These are phyloP conservation scores for Mycena leptocephala DNA, from an alignment of 768 basidiomycete genomes.

Conservation along the genomic window DNA sequence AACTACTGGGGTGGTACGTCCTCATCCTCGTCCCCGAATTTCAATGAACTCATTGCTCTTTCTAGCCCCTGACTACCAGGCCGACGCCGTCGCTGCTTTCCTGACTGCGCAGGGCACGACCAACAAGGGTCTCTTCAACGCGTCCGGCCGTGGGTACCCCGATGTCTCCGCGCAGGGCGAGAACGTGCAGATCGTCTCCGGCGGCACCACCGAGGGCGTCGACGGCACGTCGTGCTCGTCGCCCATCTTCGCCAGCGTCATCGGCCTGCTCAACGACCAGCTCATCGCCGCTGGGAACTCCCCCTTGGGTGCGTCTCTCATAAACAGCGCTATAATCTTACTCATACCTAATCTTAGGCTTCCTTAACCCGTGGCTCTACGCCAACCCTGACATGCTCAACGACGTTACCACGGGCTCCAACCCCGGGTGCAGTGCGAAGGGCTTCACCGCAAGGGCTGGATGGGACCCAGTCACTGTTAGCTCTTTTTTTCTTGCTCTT, in stretches of 20 bases:
- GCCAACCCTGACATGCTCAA: conserved; percentile 41
- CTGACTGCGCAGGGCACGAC: conserved; percentile 33
- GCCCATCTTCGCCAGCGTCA: conserved; percentile 25
- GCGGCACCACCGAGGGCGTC: conserved; percentile 15
- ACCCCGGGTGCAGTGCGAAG: conserved; percentile 31
- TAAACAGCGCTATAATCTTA: too few relatives aligned
- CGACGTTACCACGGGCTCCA: conserved; percentile 41
- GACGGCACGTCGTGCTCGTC: conserved; percentile 34
- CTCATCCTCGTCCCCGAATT: conserved; percentile 46
- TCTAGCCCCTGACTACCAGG: conserved; percentile 34
- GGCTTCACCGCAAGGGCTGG: conserved; percentile 34
- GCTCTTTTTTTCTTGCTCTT: not conserved
- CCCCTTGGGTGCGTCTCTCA: conserved; percentile 25
- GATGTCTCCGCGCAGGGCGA: conserved; percentile 34
- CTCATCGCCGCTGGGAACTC: conserved; percentile 19
- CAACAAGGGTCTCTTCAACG: conserved; percentile 49
- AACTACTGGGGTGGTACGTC: conserved; percentile 24
- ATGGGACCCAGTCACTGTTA: conserved; percentile 34
- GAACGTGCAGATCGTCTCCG: conserved; percentile 29
- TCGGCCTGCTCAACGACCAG: conserved; percentile 43
- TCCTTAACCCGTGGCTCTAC: conserved; percentile 26
- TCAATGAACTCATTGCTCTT: not conserved
- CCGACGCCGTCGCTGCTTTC: conserved; percentile 45
- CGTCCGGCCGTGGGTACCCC: conserved; percentile 53
- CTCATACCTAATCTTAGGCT: too few relatives aligned